Conservation (phyloP, 2,329 filamentous ascomycete species). For the Leptosphaerulina australis region DNA sequence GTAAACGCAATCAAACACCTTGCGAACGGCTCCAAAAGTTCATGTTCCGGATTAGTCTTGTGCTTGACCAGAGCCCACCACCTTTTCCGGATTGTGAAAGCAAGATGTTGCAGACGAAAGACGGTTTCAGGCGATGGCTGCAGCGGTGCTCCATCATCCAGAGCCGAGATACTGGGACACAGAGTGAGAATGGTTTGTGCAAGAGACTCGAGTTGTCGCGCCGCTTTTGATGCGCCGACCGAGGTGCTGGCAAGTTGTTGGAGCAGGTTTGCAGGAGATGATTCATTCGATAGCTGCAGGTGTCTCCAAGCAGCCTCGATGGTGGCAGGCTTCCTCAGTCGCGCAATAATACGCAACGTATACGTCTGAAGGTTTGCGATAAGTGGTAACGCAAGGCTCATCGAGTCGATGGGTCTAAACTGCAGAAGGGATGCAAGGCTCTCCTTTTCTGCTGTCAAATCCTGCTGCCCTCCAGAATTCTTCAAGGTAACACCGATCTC, state of each 20-base stretch:
- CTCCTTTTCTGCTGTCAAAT: constrained; percentile 46
- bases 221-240: constrained; percentile 61
- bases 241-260: constrained; percentile 55
- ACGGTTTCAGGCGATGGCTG: constrained; percentile 63
- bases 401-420: constrained; percentile 56
- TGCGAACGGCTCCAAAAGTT: constrained; percentile 68
- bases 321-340: constrained; percentile 63
- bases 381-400: constrained; percentile 55
- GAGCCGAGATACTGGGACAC: constrained; percentile 68
- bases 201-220: constrained; percentile 69
- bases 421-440: constrained; percentile 67
- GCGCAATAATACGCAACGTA: constrained; percentile 66
- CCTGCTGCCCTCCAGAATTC: constrained; percentile 38
- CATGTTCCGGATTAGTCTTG: constrained; percentile 64
- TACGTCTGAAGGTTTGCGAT: constrained; percentile 70
- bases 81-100: constrained; percentile 64
- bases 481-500: not conserved
- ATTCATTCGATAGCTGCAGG: constrained; percentile 59
- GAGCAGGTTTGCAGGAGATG: constrained; percentile 66
- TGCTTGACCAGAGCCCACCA: constrained; percentile 71
- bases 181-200: constrained; percentile 70
- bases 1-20: constrained; percentile 67
- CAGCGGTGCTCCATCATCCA: constrained; percentile 66
- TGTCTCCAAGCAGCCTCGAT: constrained; percentile 64
- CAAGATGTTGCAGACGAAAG: constrained; percentile 68